Evolutionary conservation across 257 asterid genomes (phyloP), one percentile per base, ranked within the genome.

Genomic region (Solanum paucissectum): DNA sequence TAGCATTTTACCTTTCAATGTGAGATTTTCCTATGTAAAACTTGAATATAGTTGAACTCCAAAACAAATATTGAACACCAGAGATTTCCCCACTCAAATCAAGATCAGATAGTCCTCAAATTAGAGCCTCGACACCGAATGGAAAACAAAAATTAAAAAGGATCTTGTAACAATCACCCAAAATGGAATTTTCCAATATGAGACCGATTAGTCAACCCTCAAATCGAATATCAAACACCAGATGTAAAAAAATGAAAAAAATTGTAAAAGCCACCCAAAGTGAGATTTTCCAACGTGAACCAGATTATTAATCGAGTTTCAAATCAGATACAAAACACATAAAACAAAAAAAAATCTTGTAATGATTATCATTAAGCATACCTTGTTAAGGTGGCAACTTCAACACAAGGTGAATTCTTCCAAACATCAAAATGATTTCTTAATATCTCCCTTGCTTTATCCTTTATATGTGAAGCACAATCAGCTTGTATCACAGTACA

Each of bases 381-480:
- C 87, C 69, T 83, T 12, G 93, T 91, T 36, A 93, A 86, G 76
- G 90, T 84, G 49, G 88, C 66, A 68, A 88, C 38, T 88, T 93
- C 92, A 75, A 91, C 32, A 66, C 94, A 93, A 76, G 94, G 93
- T 11, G 93, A 91, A 38, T 88, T 86, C 58, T 91, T 95, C 98
- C 96, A 94, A 34, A 79, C 89, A 66, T 88, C 86, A 62, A 58
- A 87, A 68, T 95, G 93, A 14, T 42, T 83, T 86, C 94, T 91
- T 40, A 95, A 82, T 6, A 95, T 92, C 25, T 91, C 94, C 73
- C 91, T 93, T 0, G 93, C 95, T 73, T 88, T 94, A 44, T 91
- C 92, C 90, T 92, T 94, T 16, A 91, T 4, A 44, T 87, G 58
- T 11, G 74, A 23, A 3, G 83, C 90, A 20, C 92, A 74, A 68